Evolutionary conservation across 2,329 filamentous ascomycete genomes (phyloP), one percentile per base, ranked within the genome.

Genomic region (Kalmusia sp.): DNA sequence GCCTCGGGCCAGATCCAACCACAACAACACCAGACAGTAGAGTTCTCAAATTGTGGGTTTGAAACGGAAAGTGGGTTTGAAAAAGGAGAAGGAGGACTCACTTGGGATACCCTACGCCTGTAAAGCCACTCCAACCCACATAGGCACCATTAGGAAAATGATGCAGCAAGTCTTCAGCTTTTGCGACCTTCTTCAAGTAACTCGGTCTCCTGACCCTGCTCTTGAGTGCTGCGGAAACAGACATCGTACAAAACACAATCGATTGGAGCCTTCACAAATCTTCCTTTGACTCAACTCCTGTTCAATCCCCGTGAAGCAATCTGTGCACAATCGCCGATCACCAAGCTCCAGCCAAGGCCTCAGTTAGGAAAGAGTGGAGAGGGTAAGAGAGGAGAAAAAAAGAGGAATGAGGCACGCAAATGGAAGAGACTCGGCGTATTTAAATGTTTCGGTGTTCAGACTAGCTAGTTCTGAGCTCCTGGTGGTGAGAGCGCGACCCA

Each of bases 81-180:
- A n/a, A 34, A 11, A 30, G 43, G 46, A 31, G 28, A 39, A n/a
- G 12, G 15, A 6, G 11, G 27, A 79, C 85, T 66, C 79, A 90
- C 89, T 95, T 95, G 59, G 91, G 91, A 78, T 95, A 95, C 54
- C 91, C 91, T 49, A 96, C 91, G 65, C 91, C 92, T 11, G 92
- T 96, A 77, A 96, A 96, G 8, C 92, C 92, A 59, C 87, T 92
- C 92, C 92, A 96, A 68, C 92, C 92, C 66, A 96, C 85, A 75
- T 95, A 95, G n/a, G 90, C 78, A 70, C 87, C 88, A 80, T 95
- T 85, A 60, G 92, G 92, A 68, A 96, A 96, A 63, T 90, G 83
- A 59, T 89, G 82, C 55, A 96, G 82, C 59, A 96, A 76, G 72
- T 96, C 91, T 74, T 95, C 86, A 31, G 92, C 86, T 65, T 87